A percentile compares a stretch with the other conserved stretches of the same genome.
Conservation (phyloP, 352 stramenopile species). For the Pythium periplocum region DNA sequence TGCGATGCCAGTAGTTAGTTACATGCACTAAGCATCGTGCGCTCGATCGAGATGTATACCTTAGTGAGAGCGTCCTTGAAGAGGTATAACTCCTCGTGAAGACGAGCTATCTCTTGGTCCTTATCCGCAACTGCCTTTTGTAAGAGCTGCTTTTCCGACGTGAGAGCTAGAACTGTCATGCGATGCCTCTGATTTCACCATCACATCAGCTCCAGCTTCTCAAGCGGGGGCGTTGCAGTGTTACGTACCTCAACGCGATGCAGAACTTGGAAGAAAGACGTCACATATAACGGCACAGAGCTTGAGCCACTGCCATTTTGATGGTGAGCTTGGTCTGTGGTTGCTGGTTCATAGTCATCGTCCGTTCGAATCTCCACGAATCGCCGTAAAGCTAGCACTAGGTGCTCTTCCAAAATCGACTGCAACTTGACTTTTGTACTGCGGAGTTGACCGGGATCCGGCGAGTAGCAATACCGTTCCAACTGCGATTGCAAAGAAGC, state of each 20-base stretch:
- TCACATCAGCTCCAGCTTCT: too few relatives aligned
- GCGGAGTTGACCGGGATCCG: constrained; percentile 31
- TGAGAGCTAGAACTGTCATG: constrained; percentile 25
- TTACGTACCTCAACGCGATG: constrained; percentile 38
- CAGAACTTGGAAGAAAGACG: constrained; percentile 36
- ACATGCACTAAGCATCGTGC: background rate
- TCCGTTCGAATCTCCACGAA: constrained; percentile 10
- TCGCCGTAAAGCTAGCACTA: constrained; percentile 11
- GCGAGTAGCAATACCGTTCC: constrained; percentile 41
- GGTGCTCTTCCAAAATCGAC: constrained; percentile 5
- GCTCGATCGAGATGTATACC: constrained; percentile 11
- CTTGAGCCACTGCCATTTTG: background rate
- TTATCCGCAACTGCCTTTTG: constrained; percentile 21
- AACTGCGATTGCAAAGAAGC: constrained; percentile 25
- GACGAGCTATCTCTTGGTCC: constrained; percentile 22
- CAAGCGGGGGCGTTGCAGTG: too few relatives aligned
- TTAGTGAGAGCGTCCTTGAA: constrained; percentile 60
- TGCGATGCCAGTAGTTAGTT: background rate
- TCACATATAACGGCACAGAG: constrained; percentile 25
- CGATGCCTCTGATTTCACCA: constrained; percentile 27
- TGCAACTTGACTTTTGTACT: constrained; percentile 15
- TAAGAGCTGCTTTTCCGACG: constrained; percentile 33
- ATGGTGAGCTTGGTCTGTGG: background rate
- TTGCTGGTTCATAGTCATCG: background rate
- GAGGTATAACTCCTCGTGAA: constrained; percentile 46